phyloP scores from a whole-genome alignment of 2,329 filamentous ascomycete species.

The Epichloe glyceriae region DNA sequence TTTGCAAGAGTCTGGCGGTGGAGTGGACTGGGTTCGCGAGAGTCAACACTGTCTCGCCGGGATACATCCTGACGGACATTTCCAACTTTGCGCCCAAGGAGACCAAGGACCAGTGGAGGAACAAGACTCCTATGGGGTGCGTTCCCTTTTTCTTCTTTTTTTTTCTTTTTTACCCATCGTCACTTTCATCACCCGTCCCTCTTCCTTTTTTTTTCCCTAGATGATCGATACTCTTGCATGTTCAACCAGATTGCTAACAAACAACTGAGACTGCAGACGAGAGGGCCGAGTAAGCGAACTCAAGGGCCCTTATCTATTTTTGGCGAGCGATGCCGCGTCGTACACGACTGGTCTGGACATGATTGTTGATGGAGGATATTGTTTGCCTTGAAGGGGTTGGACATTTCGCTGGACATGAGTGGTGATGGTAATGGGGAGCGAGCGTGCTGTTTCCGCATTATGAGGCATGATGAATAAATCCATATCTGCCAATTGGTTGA shows the following conservation, averaged over 20 bases:
- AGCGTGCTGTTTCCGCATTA: not conserved
- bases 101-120: constrained; percentile 60
- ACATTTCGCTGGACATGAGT: not conserved
- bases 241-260: not conserved
- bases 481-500: too few relatives aligned
- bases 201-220: not conserved
- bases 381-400: constrained; percentile 27
- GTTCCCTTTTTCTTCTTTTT: constrained; percentile 8
- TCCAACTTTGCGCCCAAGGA: constrained; percentile 50
- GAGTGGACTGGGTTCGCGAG: constrained; percentile 68
- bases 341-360: constrained; percentile 69
- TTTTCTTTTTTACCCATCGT: not conserved
- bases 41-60: constrained; percentile 59
- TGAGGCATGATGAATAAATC: not conserved
- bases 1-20: constrained; percentile 56
- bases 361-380: constrained; percentile 64
- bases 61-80: constrained; percentile 66
- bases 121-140: constrained; percentile 67
- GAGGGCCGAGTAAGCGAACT: constrained; percentile 63
- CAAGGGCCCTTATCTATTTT: constrained; percentile 71
- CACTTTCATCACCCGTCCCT: not conserved
- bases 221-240: not conserved
- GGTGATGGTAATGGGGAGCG: too few relatives aligned
- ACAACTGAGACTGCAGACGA: constrained; percentile 28
- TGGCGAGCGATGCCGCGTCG: constrained; percentile 69